Base-by-base conservation (phyloP, 441 rosid genomes). In the Theobroma grandiflorum region DNA sequence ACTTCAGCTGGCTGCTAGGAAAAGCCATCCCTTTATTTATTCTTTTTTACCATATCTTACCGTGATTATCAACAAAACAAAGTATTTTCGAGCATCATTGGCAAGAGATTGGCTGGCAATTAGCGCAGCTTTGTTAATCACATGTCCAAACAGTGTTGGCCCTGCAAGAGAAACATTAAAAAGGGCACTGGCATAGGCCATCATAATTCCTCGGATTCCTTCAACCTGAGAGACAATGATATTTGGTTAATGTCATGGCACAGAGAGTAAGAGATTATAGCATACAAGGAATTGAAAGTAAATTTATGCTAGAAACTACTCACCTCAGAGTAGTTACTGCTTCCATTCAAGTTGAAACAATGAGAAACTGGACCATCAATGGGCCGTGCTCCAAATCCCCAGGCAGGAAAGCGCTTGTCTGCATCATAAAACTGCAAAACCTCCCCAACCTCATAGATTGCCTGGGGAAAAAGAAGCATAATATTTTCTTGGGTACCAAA, bases 341-440 rank as follows among this genome's bases (percentile, higher is more conserved):
- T 96, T 84, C 99, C 99, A 40, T 90, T 96, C 88, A 96, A 87
- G 90, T 90, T 96, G 86, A 94, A 96, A 86, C 97, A 93, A 89
- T 96, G 99, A 43, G 95, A 94, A 74, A 96, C 97, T 2, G 98
- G 96, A 50, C 95, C 95, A 76, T 92, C 97, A 61, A 92, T 90
- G 67, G 99, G 97, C 74, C 98, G 91, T 74, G 97, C 99, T 80
- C 99, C 99, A 81, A 96, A 96, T 26, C 99, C 98, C 99, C 99
- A 96, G 2, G 98, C 98, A 8, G 98, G 95, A 86, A 94, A 96
- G 79, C 88, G 93, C 86, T 85, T 90, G 84, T 96, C 98, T 22
- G 91, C 53, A 84, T 94, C 98, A 82, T 96, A 96, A 84, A 91
- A 91, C 87, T 96, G 95, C 85, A 96, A 82, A 38, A 96, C 97